These are phyloP conservation scores for Gossypium lobatum DNA, from an alignment of 441 rosid species.

Conservation along the genomic window DNA sequence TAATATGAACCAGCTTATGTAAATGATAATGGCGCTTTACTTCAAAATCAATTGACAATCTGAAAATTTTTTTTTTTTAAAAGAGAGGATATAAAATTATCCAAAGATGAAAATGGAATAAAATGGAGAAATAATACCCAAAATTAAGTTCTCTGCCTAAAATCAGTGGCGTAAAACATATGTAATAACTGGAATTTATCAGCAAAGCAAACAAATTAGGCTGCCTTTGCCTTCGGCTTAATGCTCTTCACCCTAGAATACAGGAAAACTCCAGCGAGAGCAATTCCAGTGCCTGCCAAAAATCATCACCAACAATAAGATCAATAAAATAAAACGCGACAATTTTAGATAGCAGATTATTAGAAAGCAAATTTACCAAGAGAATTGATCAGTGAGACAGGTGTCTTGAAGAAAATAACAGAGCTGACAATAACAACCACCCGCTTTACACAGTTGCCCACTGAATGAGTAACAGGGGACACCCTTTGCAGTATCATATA, in stretches of 20 bases:
- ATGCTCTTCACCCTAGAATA: conserved; percentile 94
- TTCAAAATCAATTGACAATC: neutral
- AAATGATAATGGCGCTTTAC: neutral
- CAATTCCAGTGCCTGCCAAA: conserved; percentile 79
- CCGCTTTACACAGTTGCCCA: conserved; percentile 98
- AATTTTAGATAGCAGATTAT: neutral
- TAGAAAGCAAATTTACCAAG: conserved; percentile 44
- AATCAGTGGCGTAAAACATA: neutral
- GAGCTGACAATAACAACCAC: conserved; percentile 99
- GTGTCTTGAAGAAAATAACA: conserved; percentile 77
- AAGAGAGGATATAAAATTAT: neutral
- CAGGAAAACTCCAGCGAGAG: conserved; percentile 87
- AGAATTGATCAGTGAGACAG: conserved; percentile 74
- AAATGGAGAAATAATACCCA: neutral
- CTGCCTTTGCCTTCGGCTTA: conserved; percentile 78
- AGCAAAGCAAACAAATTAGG: conserved; percentile 29
- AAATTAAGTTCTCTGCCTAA: neutral
- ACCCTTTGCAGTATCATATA: conserved; percentile 95
- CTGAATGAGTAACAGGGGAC: conserved; percentile 97
- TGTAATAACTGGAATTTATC: conserved; percentile 11
- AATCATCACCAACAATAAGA: neutral
- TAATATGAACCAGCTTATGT: neutral
- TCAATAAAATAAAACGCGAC: neutral
- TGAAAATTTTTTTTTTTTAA: too few relatives aligned
- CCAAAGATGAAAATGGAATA: neutral